Conservation (phyloP, 2,329 filamentous ascomycete genomes). For the Colletotrichum sublineola region DNA sequence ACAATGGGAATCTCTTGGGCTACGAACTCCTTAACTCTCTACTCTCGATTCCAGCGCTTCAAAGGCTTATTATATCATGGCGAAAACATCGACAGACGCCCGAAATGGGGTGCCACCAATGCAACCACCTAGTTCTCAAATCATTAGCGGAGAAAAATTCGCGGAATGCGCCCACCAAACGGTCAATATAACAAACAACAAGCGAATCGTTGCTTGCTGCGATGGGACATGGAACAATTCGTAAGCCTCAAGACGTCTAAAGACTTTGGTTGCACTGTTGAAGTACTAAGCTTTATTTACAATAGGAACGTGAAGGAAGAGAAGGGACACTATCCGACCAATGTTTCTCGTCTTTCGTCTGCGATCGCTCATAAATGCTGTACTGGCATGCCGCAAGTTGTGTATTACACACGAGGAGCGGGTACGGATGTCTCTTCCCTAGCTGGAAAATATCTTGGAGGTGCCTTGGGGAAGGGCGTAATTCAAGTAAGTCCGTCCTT, state of each 20-base stretch:
- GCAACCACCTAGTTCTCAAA: neutral
- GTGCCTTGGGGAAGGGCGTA: slow-evolving; percentile 47
- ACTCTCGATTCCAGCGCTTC: too few species aligned
- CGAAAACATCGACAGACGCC: too few species aligned
- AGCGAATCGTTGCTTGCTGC: slow-evolving; percentile 51
- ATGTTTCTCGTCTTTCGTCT: slow-evolving; percentile 51
- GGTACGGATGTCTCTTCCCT: slow-evolving; percentile 47
- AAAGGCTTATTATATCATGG: too few species aligned
- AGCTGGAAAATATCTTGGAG: slow-evolving; percentile 45
- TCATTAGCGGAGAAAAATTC: neutral
- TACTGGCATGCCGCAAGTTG: slow-evolving; percentile 51
- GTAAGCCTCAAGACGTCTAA: slow-evolving; percentile 28
- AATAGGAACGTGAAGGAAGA: too few species aligned
- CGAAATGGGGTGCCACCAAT: neutral
- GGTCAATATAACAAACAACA: slow-evolving; percentile 34
- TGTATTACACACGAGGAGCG: slow-evolving; percentile 55
- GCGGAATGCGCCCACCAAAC: slow-evolving; percentile 34
- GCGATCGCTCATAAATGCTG: slow-evolving; percentile 48
- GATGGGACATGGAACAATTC: slow-evolving; percentile 54
- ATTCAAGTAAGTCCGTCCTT: slow-evolving; percentile 29
- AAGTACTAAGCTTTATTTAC: neutral
- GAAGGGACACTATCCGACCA: too few species aligned
- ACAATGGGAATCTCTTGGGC: too few species aligned
- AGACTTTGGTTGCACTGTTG: too few species aligned
- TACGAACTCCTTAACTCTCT: too few species aligned